phyloP scores from a whole-genome alignment of 148 eudicot species.

The Chenopodium suecicum region DNA sequence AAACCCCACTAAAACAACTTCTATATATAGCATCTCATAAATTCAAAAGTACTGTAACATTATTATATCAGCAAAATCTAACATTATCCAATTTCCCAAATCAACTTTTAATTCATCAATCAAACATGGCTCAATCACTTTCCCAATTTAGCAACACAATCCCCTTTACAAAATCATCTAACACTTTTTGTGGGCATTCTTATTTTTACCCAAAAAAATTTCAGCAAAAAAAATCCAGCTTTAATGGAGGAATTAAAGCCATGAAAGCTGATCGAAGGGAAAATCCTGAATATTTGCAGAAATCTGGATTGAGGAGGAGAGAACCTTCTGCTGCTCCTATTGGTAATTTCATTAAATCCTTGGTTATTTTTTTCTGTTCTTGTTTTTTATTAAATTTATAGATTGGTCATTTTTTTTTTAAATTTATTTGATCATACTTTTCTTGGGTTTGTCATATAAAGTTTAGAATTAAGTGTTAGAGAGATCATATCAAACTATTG shows the following conservation, averaged over 20 bases:
- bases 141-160: conserved; percentile 22
- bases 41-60: neutral
- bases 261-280: conserved; percentile 39
- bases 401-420: neutral
- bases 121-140: conserved; percentile 30
- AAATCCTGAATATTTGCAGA: conserved; percentile 50
- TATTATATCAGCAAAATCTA: no score
- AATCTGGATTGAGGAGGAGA: conserved; percentile 33
- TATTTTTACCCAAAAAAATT: conserved; percentile 9
- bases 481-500: neutral
- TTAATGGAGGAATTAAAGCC: conserved; percentile 25
- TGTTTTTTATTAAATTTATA: neutral
- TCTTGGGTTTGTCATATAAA: neutral
- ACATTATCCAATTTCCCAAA: neutral
- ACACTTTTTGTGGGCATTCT: neutral
- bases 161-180: conserved; percentile 5
- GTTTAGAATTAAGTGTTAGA: neutral
- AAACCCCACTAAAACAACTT: neutral
- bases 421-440: no score
- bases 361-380: neutral
- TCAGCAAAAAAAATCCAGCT: neutral
- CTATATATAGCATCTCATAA: neutral
- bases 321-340: conserved; percentile 35
- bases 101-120: neutral
- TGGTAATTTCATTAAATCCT: conserved; percentile 31